Percentiles rank a stretch among this genome's conserved stretches.
Evolutionary conservation across 768 basidiomycete genomes (phyloP).

Genomic region (Boletus sp.): DNA sequence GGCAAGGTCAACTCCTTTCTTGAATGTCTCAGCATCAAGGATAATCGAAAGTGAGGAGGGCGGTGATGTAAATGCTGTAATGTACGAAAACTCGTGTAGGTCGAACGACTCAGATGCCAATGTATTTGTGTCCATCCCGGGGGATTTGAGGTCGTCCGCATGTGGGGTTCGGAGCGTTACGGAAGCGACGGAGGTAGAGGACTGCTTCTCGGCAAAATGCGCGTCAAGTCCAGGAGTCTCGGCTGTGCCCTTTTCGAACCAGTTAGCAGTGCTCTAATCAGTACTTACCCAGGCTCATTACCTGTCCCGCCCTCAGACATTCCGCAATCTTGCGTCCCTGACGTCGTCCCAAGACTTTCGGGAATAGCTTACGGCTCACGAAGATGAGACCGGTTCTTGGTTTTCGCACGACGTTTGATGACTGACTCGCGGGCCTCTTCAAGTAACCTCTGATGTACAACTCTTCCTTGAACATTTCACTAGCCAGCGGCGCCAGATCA

Average conservation of each 20-base stretch:
- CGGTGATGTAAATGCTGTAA: constrained; percentile 31
- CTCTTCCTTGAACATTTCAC: constrained; percentile 28
- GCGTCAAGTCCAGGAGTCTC: neutral
- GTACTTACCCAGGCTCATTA: neutral
- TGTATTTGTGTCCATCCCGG: constrained; percentile 7
- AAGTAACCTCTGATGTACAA: constrained; percentile 28
- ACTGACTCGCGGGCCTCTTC: constrained; percentile 13
- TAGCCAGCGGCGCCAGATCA: constrained; percentile 25
- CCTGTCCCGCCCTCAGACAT: constrained; percentile 14
- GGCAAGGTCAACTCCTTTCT: constrained; percentile 6
- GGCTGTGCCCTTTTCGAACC: constrained; percentile 1
- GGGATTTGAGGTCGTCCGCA: constrained; percentile 8
- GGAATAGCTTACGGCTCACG: constrained; percentile 3
- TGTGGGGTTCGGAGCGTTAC: constrained; percentile 5
- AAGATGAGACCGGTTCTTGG: constrained; percentile 1
- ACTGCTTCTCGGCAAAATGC: constrained; percentile 2
- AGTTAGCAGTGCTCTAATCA: neutral
- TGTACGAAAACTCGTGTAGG: constrained; percentile 30
- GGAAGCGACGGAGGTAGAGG: constrained; percentile 10
- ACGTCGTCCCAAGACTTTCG: constrained; percentile 18
- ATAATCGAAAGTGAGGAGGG: constrained; percentile 25
- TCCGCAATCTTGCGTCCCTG: constrained; percentile 18
- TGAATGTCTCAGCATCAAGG: constrained; percentile 5
- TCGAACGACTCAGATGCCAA: constrained; percentile 20
- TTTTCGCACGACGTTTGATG: constrained; percentile 3